Evolutionary conservation across 495 filamentous ascomycete genomes (phyloP).

Genomic region (Podospora bellae-mahoneyi): DNA sequence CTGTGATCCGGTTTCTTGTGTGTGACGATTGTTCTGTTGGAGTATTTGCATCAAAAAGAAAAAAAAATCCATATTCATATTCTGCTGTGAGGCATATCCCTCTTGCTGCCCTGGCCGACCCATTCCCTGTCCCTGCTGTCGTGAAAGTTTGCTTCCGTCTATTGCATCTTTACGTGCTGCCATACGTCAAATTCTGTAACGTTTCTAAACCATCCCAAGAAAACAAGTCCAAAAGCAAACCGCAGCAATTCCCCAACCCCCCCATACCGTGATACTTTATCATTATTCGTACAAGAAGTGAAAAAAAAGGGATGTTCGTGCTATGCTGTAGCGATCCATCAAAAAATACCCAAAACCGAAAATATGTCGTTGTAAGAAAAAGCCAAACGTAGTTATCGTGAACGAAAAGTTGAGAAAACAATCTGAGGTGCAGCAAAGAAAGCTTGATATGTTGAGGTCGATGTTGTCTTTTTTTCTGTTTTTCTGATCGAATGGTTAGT

Average conservation of each 20-base stretch:
- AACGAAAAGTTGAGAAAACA: background rate
- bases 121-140: background rate
- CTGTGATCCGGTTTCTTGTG: background rate
- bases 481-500: background rate
- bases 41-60: background rate
- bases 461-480: background rate
- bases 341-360: background rate
- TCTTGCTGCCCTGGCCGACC: too few relatives aligned
- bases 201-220: background rate
- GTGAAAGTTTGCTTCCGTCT: background rate
- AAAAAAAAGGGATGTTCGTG: background rate
- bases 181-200: background rate
- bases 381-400: background rate
- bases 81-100: background rate
- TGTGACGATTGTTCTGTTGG: background rate
- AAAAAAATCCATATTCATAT: background rate
- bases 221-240: background rate
- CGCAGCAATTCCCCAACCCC: background rate
- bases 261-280: background rate
- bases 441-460: background rate
- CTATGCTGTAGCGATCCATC: background rate
- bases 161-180: background rate
- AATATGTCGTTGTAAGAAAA: background rate
- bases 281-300: background rate
- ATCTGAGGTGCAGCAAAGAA: background rate